Percentiles rank a stretch among this genome's conserved stretches.
Evolutionary conservation across 2,329 filamentous ascomycete genomes (phyloP).

Genomic region (Cryoendolithus antarcticus): DNA sequence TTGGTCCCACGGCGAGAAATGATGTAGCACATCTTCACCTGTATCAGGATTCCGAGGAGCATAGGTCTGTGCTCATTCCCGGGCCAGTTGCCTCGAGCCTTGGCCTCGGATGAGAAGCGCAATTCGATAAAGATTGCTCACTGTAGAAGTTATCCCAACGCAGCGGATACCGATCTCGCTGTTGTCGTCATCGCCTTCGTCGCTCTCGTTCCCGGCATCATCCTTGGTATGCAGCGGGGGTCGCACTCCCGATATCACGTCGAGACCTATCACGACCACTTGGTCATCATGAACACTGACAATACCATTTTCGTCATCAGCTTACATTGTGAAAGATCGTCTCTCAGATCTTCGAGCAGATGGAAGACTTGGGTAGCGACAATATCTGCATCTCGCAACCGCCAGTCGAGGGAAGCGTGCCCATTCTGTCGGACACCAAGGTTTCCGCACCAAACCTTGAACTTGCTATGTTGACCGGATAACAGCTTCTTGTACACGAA

Average conservation of each 20-base stretch:
- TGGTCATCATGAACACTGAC: no score
- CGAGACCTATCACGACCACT: no score
- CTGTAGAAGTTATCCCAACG: background rate
- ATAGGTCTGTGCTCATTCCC: no score
- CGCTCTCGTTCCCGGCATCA: background rate
- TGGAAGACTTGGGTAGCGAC: background rate
- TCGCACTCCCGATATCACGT: no score
- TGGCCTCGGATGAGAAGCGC: background rate
- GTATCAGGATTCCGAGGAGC: no score
- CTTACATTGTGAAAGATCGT: constrained; percentile 1
- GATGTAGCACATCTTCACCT: no score
- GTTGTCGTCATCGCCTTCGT: background rate
- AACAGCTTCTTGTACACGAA: no score
- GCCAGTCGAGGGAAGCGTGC: constrained; percentile 3
- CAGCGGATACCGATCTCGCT: background rate
- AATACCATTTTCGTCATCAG: no score
- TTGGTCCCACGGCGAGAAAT: no score
- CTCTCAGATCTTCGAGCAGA: background rate
- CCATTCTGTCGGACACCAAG: background rate
- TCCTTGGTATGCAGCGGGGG: no score
- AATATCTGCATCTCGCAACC: background rate
- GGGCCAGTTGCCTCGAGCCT: background rate
- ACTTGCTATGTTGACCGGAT: background rate
- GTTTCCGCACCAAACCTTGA: constrained; percentile 2
- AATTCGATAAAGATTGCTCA: background rate